phyloP scores from a whole-genome alignment of 768 basidiomycete species.

The Tricholoma furcatifolium region DNA sequence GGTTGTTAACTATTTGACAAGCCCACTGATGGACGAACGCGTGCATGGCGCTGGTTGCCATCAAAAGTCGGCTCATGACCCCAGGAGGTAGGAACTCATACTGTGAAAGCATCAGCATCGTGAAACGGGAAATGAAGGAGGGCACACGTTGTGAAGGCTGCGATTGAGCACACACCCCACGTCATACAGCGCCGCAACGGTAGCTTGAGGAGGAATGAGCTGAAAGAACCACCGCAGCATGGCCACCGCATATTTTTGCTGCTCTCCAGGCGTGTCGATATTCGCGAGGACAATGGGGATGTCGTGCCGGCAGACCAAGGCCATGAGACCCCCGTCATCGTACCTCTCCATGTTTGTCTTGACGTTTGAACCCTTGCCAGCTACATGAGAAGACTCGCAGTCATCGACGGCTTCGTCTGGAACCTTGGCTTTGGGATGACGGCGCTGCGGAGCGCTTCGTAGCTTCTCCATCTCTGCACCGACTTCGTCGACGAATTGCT shows the following conservation, averaged over 20 bases:
- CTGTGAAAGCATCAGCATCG: slow-evolving; percentile 13
- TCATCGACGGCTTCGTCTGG: no score
- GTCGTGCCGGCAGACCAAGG: slow-evolving; percentile 36
- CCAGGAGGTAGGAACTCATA: slow-evolving; percentile 24
- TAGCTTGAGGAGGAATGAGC: slow-evolving; percentile 26
- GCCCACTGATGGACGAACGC: slow-evolving; percentile 23
- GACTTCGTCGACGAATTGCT: slow-evolving; percentile 30
- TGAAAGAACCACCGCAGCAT: slow-evolving; percentile 29
- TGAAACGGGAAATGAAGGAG: no score
- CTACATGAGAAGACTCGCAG: slow-evolving; percentile 31
- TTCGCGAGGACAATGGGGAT: slow-evolving; percentile 36
- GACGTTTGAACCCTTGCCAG: slow-evolving; percentile 23
- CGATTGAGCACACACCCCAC: slow-evolving; percentile 33
- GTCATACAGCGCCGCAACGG: slow-evolving; percentile 29
- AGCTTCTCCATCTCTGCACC: slow-evolving; percentile 23
- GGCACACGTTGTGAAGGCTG: slow-evolving; percentile 15
- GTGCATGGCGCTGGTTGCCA: slow-evolving; percentile 36
- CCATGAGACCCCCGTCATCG: slow-evolving; percentile 36
- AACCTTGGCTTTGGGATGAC: neutral
- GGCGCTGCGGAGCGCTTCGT: slow-evolving; percentile 15
- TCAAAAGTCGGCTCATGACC: slow-evolving; percentile 2
- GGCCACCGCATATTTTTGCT: slow-evolving; percentile 36
- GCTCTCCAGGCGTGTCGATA: slow-evolving; percentile 37
- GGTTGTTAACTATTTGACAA: slow-evolving; percentile 29
- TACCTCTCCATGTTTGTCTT: slow-evolving; percentile 21